These are phyloP conservation scores for Ceratocystis eucalypticola DNA, from an alignment of 2,329 filamentous ascomycete genomes.

Conservation along the genomic window DNA sequence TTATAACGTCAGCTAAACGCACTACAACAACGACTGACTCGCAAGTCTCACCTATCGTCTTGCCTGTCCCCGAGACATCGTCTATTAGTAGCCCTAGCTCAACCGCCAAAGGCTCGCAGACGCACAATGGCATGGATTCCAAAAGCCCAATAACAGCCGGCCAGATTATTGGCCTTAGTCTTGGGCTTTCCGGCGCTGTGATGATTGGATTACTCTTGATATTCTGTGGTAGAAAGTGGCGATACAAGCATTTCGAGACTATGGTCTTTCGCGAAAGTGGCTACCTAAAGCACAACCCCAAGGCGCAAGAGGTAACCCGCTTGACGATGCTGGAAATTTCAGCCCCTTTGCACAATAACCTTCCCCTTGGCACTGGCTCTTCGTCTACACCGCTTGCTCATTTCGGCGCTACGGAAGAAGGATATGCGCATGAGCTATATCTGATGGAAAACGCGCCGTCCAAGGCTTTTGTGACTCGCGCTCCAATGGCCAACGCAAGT, in stretches of 20 bases:
- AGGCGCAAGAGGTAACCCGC: slow-evolving; percentile 25
- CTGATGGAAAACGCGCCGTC: slow-evolving; percentile 21
- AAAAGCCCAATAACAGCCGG: slow-evolving; percentile 26
- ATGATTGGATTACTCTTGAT: slow-evolving; percentile 37
- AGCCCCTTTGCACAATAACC: slow-evolving; percentile 27
- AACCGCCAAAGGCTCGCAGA: slow-evolving; percentile 18
- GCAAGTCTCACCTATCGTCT: slow-evolving; percentile 1
- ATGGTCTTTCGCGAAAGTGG: slow-evolving; percentile 29
- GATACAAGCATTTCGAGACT: slow-evolving; percentile 29
- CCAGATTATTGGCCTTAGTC: slow-evolving; percentile 45
- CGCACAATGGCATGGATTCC: slow-evolving; percentile 13
- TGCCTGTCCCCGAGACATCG: neutral
- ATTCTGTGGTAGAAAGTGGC: slow-evolving; percentile 31
- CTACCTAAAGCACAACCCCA: slow-evolving; percentile 19
- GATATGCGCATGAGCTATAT: slow-evolving; percentile 8
- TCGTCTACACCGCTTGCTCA: slow-evolving; percentile 12
- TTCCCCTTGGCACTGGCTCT: neutral
- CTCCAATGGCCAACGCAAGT: neutral
- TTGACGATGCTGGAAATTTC: slow-evolving; percentile 31
- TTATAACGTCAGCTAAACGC: slow-evolving; percentile 12
- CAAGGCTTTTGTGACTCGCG: slow-evolving; percentile 18
- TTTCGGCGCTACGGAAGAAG: slow-evolving; percentile 16
- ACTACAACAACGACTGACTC: slow-evolving; percentile 6
- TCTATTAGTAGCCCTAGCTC: slow-evolving; percentile 18
- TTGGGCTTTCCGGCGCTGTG: slow-evolving; percentile 39